Evolutionary conservation across 1,284 basidiomycete genomes (phyloP).

Genomic region (Ustilago cynodontis): DNA sequence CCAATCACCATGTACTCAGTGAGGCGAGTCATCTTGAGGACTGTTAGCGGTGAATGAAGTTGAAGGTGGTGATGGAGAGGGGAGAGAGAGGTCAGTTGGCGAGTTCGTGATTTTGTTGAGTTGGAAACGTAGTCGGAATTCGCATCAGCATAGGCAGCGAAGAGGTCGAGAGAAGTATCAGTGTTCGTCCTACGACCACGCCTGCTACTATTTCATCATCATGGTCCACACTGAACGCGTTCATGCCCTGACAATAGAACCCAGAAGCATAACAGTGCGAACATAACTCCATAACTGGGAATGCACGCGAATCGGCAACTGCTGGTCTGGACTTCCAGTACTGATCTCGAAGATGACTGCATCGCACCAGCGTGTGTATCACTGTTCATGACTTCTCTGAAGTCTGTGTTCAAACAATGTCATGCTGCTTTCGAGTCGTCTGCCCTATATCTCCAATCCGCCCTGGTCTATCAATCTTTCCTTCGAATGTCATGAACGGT

Average conservation of each 20-base stretch:
- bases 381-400: background rate
- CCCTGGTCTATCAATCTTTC: background rate
- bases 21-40: constrained; percentile 67
- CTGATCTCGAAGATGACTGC: background rate
- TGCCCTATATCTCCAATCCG: background rate
- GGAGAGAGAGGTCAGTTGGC: constrained; percentile 20
- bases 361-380: background rate
- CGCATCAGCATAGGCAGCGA: constrained; percentile 25
- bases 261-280: background rate
- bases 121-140: background rate
- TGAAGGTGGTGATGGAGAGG: constrained; percentile 13
- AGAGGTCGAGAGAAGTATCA: background rate
- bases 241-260: background rate
- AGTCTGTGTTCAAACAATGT: too few relatives aligned
- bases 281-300: background rate
- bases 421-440: background rate
- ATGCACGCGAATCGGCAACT: background rate
- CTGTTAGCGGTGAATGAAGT: constrained; percentile 15
- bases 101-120: background rate
- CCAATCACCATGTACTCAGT: constrained; percentile 97
- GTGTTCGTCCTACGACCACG: background rate
- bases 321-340: background rate
- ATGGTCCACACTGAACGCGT: background rate
- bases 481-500: background rate
- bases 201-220: background rate